These are phyloP conservation scores for Paramyrothecium sp. DNA, from an alignment of 2,329 filamentous ascomycete genomes.

Conservation along the genomic window DNA sequence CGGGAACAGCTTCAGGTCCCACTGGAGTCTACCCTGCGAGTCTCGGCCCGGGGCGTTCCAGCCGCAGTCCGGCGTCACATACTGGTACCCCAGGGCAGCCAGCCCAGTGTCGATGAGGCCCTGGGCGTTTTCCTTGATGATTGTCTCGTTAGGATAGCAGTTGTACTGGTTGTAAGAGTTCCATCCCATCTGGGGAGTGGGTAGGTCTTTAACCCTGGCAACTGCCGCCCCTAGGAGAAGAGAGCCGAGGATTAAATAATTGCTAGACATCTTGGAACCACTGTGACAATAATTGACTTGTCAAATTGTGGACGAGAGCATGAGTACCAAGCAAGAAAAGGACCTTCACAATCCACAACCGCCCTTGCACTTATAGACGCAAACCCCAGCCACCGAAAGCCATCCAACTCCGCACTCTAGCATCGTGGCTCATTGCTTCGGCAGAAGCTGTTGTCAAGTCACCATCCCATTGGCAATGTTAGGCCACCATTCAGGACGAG, in stretches of 20 bases:
- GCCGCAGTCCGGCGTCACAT: slow-evolving; percentile 58
- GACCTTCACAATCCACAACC: too few relatives aligned
- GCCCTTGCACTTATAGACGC: too few relatives aligned
- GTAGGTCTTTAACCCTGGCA: neutral
- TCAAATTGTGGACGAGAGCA: too few relatives aligned
- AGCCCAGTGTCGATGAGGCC: slow-evolving; percentile 52
- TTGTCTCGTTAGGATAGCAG: slow-evolving; percentile 13
- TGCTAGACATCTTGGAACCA: neutral
- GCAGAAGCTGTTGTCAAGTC: neutral
- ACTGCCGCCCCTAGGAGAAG: neutral
- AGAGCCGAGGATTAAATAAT: neutral
- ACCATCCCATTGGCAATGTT: neutral
- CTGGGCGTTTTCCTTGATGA: slow-evolving; percentile 42
- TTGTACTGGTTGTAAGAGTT: slow-evolving; percentile 54
- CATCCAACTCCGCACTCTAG: too few relatives aligned
- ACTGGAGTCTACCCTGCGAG: slow-evolving; percentile 43
- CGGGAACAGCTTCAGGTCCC: slow-evolving; percentile 49
- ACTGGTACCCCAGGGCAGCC: slow-evolving; percentile 50
- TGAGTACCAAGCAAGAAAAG: too few relatives aligned
- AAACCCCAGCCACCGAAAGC: too few relatives aligned
- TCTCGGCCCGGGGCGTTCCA: slow-evolving; percentile 45
- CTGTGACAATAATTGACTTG: too few relatives aligned
- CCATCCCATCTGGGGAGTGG: slow-evolving; percentile 50
- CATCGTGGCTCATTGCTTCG: neutral
- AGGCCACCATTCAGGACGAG: neutral